Evolutionary conservation across 306 rosid species (phyloP).

Genomic region (Dalbergia cochinchinensis): DNA sequence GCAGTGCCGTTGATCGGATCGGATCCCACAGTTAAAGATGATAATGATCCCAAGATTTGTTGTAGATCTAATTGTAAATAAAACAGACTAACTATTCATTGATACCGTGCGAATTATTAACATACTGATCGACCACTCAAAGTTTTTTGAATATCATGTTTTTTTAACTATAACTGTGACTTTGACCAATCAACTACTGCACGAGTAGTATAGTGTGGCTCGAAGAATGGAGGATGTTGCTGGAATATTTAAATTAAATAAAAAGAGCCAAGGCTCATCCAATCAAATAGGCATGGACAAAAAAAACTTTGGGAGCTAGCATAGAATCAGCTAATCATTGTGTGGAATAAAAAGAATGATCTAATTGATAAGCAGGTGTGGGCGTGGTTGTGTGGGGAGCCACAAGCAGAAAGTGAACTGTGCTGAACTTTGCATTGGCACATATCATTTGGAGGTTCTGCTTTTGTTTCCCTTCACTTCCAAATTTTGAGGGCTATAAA

Average conservation of each 20-base stretch:
- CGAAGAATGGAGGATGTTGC: neutral
- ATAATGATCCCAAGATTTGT: too few relatives aligned
- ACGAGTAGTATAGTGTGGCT: neutral
- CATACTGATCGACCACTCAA: too few relatives aligned
- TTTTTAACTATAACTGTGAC: neutral
- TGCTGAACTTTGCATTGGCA: slow-evolving; percentile 1
- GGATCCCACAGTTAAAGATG: too few relatives aligned
- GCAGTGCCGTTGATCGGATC: too few relatives aligned
- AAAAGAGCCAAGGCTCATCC: neutral
- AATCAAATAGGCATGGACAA: neutral
- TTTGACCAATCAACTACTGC: neutral
- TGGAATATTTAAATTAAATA: neutral
- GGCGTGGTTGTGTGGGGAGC: slow-evolving; percentile 42
- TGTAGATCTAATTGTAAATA: too few relatives aligned
- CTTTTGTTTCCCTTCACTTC: neutral
- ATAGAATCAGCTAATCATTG: slow-evolving; percentile 39
- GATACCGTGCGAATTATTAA: too few relatives aligned
- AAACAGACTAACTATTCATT: too few relatives aligned
- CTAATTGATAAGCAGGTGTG: slow-evolving; percentile 11
- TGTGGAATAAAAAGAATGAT: slow-evolving; percentile 15
- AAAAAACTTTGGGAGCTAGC: slow-evolving; percentile 28
- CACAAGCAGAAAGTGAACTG: slow-evolving; percentile 38
- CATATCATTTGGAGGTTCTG: neutral
- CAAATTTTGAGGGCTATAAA: slow-evolving; percentile 36
- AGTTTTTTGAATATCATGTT: neutral